Evolutionary conservation across 495 filamentous ascomycete genomes (phyloP), one percentile per base, ranked within the genome.

Genomic region (Aspergillus bridgeri): DNA sequence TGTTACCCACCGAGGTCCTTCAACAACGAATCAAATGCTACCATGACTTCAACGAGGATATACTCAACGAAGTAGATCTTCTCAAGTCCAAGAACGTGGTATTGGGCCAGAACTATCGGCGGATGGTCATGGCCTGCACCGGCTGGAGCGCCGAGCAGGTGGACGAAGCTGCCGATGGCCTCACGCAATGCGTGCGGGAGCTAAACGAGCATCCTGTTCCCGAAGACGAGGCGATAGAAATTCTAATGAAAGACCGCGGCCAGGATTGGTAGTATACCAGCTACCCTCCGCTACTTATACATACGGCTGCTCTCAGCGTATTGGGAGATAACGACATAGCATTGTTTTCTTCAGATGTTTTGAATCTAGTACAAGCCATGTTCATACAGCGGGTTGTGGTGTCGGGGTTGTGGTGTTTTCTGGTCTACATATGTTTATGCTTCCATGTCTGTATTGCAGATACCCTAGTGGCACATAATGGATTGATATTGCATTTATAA

Each of bases 101-200:
- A 15, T 60, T 79, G 3, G 76, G 76, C 15, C 69, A 79, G 43
- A 78, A 75, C 52, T 79, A 79, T 50, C 75, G 76, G 6, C 74
- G 76, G 42, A 75, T 79, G 67, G 76, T 79, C 51, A 79, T 79
- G 74, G 75, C 76, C 42, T 79, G 76, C 54, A 79, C 76, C 1
- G 69, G 67, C 5, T 79, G 74, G 74, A 68, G 69, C 8, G 75
- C 75, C 5, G 76, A 79, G 19, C 70, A 79, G 56, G 76, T 76
- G 29, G 76, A 79, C 44, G 75, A 79, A 51, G 75, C 76, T 33
- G 76, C 74, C 18, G 76, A 79, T 22, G 76, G 76, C 0, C 62
- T 79, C 51, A 76, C 75, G 18, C 73, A 75, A 51, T 77, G 75
- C 53, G 74, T 79, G 54, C 76, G 73, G 48, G 76, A 79, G n/a